Evolutionary conservation across 768 basidiomycete genomes (phyloP).

Genomic region (Lanmaoa pseudosensibilis): DNA sequence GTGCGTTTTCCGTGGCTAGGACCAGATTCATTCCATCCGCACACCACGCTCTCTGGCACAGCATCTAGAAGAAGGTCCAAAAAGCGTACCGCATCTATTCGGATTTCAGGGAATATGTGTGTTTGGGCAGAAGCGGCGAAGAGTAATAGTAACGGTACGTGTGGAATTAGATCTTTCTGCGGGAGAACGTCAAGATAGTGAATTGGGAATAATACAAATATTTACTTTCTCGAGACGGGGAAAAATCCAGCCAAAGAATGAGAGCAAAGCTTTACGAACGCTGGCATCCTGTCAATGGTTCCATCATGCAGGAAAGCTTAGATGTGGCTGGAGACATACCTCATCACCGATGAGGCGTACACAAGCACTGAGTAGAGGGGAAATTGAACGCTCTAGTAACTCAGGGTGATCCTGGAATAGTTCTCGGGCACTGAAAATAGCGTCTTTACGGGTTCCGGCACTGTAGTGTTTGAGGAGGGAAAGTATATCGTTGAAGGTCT

Average conservation of each 20-base stretch:
- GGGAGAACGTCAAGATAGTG: conserved; percentile 8
- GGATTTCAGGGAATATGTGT: conserved; percentile 93
- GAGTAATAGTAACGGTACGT: conserved; percentile 72
- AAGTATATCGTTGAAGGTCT: conserved; percentile 75
- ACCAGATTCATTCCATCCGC: conserved; percentile 61
- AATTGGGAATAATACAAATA: background rate
- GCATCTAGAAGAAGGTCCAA: conserved; percentile 70
- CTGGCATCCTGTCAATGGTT: conserved; percentile 59
- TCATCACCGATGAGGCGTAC: conserved; percentile 81
- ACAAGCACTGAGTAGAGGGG: conserved; percentile 56
- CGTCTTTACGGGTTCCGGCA: conserved; percentile 73
- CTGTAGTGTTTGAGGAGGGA: conserved; percentile 83
- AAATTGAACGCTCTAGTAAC: conserved; percentile 51
- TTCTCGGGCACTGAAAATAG: conserved; percentile 69
- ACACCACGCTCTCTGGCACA: conserved; percentile 65
- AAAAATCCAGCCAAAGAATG: conserved; percentile 74
- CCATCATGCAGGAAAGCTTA: background rate
- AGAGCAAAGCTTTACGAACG: conserved; percentile 71
- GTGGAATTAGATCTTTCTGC: conserved; percentile 72
- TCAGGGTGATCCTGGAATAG: conserved; percentile 63
- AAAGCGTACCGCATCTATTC: conserved; percentile 84
- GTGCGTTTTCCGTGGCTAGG: conserved; percentile 60
- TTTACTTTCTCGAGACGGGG: conserved; percentile 59
- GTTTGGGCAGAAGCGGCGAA: conserved; percentile 90
- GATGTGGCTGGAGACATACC: conserved; percentile 41